Evolutionary conservation across 148 eudicot genomes (phyloP), one percentile per base, ranked within the genome.

Genomic region (Persicaria maculosa): DNA sequence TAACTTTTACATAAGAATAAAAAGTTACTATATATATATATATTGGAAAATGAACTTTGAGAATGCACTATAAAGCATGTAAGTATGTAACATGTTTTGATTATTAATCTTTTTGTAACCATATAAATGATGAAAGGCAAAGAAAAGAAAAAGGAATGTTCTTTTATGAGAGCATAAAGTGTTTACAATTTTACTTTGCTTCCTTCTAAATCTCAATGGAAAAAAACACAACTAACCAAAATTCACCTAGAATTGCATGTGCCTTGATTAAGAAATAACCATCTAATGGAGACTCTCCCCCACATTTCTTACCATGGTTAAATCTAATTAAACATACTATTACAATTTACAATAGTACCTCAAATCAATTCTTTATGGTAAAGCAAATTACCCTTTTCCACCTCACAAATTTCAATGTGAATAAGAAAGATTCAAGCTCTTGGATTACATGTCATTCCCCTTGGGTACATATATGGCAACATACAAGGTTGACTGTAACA

Each of bases 31-130:
- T 31, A 31, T 31, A 31, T 1, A n/a, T n/a, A 1, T 31, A 31
- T 31, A 31, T 36, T 65, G 46, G 70, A 65, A 65, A 65, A 65
- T 65, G 70, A 65, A 65, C 19, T 65, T 65, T 65, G 70, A 40
- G 17, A 65, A 40, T 65, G 46, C 70, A 65, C 70, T 65, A 65
- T 40, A 65, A 65, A 65, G 70, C 70, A 65, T 65, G 70, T 65
- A 65, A 65, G 70, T 46, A 65, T 65, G 70, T 65, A 65, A 65
- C 70, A 65, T 65, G 70, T 65, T 65, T 43, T 65, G 40, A 65
- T 65, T 12, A 65, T 65, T 62, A 62, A 25, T 62, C 68, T 62
- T 62, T 48, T 62, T 65, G 70, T 65, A 65, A 65, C 70, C 36
- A 40, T 65, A 17, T 40, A 65, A 12, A 65, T 65, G 70, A 65